A percentile compares a stretch with the other conserved stretches of the same genome.
Evolutionary conservation across 495 filamentous ascomycete species (phyloP).

Genomic region (Neurospora tetraspora): DNA sequence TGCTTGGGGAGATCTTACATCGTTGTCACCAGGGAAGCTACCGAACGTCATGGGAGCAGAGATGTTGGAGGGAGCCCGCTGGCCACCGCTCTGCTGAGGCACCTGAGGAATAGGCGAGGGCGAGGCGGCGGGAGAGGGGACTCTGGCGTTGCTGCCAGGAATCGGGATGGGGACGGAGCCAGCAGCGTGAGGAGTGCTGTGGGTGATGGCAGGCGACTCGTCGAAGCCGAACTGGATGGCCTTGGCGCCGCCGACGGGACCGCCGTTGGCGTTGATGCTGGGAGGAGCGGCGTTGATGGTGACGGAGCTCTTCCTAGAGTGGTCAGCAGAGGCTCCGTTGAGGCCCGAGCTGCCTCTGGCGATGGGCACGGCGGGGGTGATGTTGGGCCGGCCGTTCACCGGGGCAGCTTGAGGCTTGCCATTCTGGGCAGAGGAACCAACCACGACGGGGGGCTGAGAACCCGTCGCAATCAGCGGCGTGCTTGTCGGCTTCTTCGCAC

Average conservation of each 20-base stretch:
- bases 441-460: conserved; percentile 54
- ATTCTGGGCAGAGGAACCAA: conserved; percentile 68
- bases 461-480: conserved; percentile 61
- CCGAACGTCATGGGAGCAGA: conserved; percentile 67
- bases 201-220: conserved; percentile 59
- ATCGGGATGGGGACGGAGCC: conserved; percentile 56
- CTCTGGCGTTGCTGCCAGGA: conserved; percentile 51
- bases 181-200: conserved; percentile 46
- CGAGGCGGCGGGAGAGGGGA: conserved; percentile 64
- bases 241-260: conserved; percentile 46
- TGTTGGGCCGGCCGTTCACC: conserved; percentile 71
- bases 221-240: conserved; percentile 67
- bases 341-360: conserved; percentile 54
- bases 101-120: conserved; percentile 79
- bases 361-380: conserved; percentile 62
- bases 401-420: conserved; percentile 71
- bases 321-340: conserved; percentile 50
- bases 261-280: conserved; percentile 66
- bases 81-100: conserved; percentile 75
- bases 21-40: conserved; percentile 62
- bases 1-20: conserved; percentile 45
- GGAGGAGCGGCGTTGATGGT: conserved; percentile 75
- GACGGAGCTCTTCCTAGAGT: conserved; percentile 74
- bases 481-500: conserved; percentile 63
- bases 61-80: conserved; percentile 63